Percentiles rank a stretch among this genome's conserved stretches.
phyloP scores from a whole-genome alignment of 352 stramenopile genomes.

The Globisporangium splendens region DNA sequence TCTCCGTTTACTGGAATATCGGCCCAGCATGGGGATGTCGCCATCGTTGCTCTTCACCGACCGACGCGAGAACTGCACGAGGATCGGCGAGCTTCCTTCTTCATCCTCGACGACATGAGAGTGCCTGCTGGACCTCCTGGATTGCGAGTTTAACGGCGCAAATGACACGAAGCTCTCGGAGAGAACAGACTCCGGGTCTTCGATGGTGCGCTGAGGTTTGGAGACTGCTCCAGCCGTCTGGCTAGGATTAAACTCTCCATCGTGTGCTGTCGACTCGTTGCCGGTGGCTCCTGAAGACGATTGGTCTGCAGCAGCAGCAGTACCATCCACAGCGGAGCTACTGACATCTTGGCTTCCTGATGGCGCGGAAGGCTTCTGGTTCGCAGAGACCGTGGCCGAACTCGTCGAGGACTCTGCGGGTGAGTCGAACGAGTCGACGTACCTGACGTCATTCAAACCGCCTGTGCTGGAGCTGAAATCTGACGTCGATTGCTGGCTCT shows the following conservation, averaged over 20 bases:
- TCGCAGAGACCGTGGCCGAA: not conserved
- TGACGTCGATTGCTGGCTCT: not conserved
- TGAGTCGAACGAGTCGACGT: constrained; percentile 13
- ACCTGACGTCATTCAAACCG: constrained; percentile 14
- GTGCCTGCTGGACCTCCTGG: too few species aligned
- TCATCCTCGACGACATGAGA: too few species aligned
- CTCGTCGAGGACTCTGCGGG: not conserved
- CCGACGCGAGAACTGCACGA: constrained; percentile 8
- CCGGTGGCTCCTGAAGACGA: too few species aligned
- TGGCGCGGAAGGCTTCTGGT: constrained; percentile 3
- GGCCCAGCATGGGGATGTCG: constrained; percentile 14
- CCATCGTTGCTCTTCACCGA: constrained; percentile 7
- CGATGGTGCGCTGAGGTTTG: not conserved
- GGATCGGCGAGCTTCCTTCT: not conserved
- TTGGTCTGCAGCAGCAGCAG: too few species aligned
- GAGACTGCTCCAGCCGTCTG: constrained; percentile 5
- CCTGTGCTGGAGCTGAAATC: constrained; percentile 12
- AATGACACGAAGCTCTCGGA: not conserved
- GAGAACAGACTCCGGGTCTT: not conserved
- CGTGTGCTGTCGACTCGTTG: too few species aligned
- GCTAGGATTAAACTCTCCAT: too few species aligned
- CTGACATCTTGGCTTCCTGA: not conserved
- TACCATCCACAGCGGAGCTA: not conserved
- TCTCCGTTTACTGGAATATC: too few species aligned
- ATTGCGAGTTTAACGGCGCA: not conserved